Evolutionary conservation across 805 yeast genomes (phyloP), one percentile per base, ranked within the genome.

Genomic region (Lipomyces mesembrius): DNA sequence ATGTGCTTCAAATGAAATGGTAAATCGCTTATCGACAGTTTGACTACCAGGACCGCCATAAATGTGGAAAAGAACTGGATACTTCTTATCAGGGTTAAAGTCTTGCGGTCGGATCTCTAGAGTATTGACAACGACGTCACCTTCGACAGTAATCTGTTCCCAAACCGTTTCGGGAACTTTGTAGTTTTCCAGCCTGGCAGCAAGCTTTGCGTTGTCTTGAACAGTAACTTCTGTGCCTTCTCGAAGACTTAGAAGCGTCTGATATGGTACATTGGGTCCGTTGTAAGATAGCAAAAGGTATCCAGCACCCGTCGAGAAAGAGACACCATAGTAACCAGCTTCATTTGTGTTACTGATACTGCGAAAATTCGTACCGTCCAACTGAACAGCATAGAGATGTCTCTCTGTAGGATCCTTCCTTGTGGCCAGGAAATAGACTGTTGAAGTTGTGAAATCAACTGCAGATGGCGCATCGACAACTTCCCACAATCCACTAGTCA

Each of bases 11-110:
- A 92, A 93, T 8, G 84, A 82, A 39, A 89, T 79, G 0, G 84
- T 75, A 74, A 87, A 92, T 14, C 80, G 75, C 69, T 89, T 86
- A 55, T 83, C 80, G 6, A 94, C 97, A 62, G 85, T 81, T 77
- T 95, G 98, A 5, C 97, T 90, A 46, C 92, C 95, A 8, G 99
- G 99, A 0, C 99, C 99, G 27, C 97, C 98, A 75, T 95, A 95
- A 3, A 92, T 92, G 75, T 84, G 92, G 76, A 95, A 94, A 66
- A 95, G 81, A 0, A 95, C 87, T 0, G 98, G 98, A 76, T 94
- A 92, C 76, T 88, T 82, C 73, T 82, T 80, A 8, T 78, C 73
- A 12, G 82, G 80, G 73, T 90, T 84, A 75, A 95, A 95, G 70
- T 83, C 79, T 55, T 88, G 83, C 0, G 98, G 98, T 56, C 88